Base-by-base conservation (phyloP, 2,329 filamentous ascomycete species). In the Alternaria incomplexa region DNA sequence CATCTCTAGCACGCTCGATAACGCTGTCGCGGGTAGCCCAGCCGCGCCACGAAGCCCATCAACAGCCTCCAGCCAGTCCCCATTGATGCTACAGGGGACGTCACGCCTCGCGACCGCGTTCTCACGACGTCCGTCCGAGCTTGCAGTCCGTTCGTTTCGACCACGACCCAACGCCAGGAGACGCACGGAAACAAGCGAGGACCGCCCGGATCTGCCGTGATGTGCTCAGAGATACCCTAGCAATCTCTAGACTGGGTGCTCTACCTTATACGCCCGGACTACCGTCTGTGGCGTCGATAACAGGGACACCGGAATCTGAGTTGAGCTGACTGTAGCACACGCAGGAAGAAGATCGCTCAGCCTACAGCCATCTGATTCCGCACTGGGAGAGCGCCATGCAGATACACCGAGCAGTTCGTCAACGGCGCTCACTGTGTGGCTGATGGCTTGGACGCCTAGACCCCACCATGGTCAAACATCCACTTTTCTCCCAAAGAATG, bases 241-340 rank as follows among this genome's bases (percentile, higher is more conserved):
- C 48, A 60, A 57, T 28, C 15, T 52, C 22, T 50, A 43, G 58
- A 58, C 56, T 57, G 47, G 47, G 44, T 57, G 52, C 51, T 55
- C 12, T 52, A 40, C 59, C 58, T 61, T 67, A 65, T 64, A 66
- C 63, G 58, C 61, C 61, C 58, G 58, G 56, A 60, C 36, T 40
- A 46, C 61, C 61, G 61, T 51, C 58, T 40, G 56, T 64, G 54
- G 61, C 56, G 63, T 68, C 71, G 71, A 70, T 62, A 64, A 64
- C 70, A 64, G 71, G 68, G 68, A 63, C 62, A 58, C 71, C 70
- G 69, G 58, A 62, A 59, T 57, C 59, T 48, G 48, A 56, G 46
- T 40, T 56, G 62, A 52, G 63, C 62, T 67, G 64, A 70, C 67
- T 65, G 63, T 56, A 40, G 60, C 52, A 56, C 61, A 51, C 58